Evolutionary conservation across 352 stramenopile species (phyloP), one percentile per base, ranked within the genome.

Genomic region (Phytophthora uliginosa): DNA sequence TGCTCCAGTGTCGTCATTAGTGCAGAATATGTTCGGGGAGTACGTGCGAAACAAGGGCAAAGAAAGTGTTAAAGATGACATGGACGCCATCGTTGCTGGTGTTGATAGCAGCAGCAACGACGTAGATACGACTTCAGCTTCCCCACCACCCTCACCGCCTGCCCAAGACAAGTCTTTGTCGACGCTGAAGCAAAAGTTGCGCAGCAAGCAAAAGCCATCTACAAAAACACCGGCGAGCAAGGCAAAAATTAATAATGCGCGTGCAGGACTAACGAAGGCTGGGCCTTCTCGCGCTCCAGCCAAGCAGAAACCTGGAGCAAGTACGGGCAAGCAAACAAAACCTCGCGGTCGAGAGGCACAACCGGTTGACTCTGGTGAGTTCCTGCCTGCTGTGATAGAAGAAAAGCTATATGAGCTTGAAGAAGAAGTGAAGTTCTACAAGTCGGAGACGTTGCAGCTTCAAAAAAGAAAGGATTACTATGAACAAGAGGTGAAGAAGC

Each of bases 391-490:
- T 17, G 84, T 90, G 13, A 86, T 95, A n/a, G 85, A 96, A 77
- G 86, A 96, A 63, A 95, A 95, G 26, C 62, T 95, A 34, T 79
- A 73, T 15, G 88, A 97, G 61, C 58, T 96, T 7, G 88, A 97
- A 71, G 85, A 92, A 74, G 90, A 96, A 38, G 87, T 95, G n/a
- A 93, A 87, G 58, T 90, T 94, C 47, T 95, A 97, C 78, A 95
- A 95, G 54, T 73, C 86, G 13, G 89, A 94, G 61, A 95, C 88
- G 6, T 64, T 95, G 7, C 86, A 91, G 63, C 73, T 96, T 42
- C 87, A 96, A 56, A 91, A 88, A 33, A 83, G 81, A 51, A 92
- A 90, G 53, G 73, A 92, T 1, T 81, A 84, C 24, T 93, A 86
- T 31, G 84, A 93, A 4, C 81, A 93, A 65, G 77, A 89, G 40